These are phyloP conservation scores for Kwoniella shandongensis DNA, from an alignment of 768 basidiomycete species.

Conservation along the genomic window DNA sequence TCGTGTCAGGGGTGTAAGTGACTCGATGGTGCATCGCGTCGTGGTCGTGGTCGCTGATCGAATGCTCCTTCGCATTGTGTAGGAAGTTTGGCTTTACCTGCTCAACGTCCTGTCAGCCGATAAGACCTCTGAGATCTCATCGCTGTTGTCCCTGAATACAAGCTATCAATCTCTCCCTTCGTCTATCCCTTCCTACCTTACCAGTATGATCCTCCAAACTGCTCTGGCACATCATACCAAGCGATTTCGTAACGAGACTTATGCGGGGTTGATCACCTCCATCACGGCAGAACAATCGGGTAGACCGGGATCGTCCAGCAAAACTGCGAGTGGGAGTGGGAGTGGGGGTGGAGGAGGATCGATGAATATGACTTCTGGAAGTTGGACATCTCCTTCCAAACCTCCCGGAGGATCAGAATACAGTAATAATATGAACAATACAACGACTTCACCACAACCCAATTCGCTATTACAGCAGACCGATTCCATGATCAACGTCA, in stretches of 20 bases:
- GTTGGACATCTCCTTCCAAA: too few relatives aligned
- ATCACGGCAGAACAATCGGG: slow-evolving; percentile 33
- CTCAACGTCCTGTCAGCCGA: slow-evolving; percentile 39
- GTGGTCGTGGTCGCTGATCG: not conserved
- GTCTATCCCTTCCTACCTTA: slow-evolving; percentile 27
- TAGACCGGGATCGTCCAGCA: not conserved
- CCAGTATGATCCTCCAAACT: slow-evolving; percentile 33
- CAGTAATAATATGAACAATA: too few relatives aligned
- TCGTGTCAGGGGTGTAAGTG: slow-evolving; percentile 42
- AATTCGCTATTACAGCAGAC: not conserved
- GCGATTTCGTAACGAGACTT: slow-evolving; percentile 44
- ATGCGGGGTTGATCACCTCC: slow-evolving; percentile 43
- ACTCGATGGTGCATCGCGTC: not conserved
- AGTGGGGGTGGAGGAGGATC: too few relatives aligned
- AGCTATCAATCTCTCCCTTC: slow-evolving; percentile 31
- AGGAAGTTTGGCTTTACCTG: slow-evolving; percentile 52
- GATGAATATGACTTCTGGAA: not conserved
- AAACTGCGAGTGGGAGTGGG: too few relatives aligned
- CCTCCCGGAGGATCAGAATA: too few relatives aligned
- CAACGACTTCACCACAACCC: too few relatives aligned
- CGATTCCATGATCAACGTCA: too few relatives aligned
- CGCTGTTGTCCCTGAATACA: slow-evolving; percentile 32
- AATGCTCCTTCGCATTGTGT: not conserved
- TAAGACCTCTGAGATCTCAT: slow-evolving; percentile 42
- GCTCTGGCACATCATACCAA: slow-evolving; percentile 42